Base-by-base conservation (phyloP, 768 basidiomycete species). In the Tulasnella sp. region DNA sequence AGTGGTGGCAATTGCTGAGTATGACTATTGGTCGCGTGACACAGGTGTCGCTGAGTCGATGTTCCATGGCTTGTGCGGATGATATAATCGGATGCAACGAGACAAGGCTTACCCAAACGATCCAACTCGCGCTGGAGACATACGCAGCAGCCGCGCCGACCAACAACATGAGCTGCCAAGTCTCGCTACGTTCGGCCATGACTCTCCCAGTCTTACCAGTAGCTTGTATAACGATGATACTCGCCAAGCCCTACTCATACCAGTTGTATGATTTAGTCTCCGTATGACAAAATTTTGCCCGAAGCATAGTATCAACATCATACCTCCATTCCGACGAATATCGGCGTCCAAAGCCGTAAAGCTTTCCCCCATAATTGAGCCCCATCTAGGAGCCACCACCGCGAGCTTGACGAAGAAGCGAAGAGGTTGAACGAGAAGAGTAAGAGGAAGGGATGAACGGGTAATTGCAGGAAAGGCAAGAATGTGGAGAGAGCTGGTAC, bases 371-470 rank as follows among this genome's bases (percentile, higher is more conserved):
- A 92, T 75, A 79, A 81, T 45, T 76, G 74, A 8, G 82, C 78
- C 15, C 81, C 78, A 11, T 72, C 76, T 9, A 77, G 64, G 4
- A 64, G 21, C 48, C 34, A 49, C 79, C n/a, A 9, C 7, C 17
- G 27, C 12, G n/a, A 24, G 12, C 17, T 2, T 38, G 57, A 50
- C 15, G 82, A 76, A 1, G 87, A 80, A 4, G 66, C 60, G 70
- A 89, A 90, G 38, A 82, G 76, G 68, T 92, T 92, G 78, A 92
- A 92, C 68, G 81, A 87, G 59, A 91, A 80, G 50, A 92, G 82
- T 44, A 92, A 81, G 31, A 92, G 77, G 71, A 91, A 87, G 0
- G 88, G 83, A 69, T 91, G 88, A 75, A 89, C 82, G 8, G 89
- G 89, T 30, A 91, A 79, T 72, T 92, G 89, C 58, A 90, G 74